A percentile compares a stretch with the other conserved stretches of the same genome.
Evolutionary conservation across 352 stramenopile species (phyloP).

Genomic region (Elongisporangium anandrum): DNA sequence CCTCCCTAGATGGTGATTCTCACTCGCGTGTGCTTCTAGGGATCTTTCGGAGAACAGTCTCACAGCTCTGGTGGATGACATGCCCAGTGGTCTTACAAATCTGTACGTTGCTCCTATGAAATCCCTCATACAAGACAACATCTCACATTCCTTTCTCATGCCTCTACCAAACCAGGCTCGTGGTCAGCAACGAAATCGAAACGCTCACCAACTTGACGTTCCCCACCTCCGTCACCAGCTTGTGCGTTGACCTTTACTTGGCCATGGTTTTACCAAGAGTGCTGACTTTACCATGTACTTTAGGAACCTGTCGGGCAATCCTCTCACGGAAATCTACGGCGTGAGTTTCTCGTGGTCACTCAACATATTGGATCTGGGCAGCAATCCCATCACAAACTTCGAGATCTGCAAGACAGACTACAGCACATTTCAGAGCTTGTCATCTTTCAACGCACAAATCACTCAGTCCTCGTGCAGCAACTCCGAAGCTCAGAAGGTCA

Average conservation of each 20-base stretch:
- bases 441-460: slow-evolving; percentile 35
- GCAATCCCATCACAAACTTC: slow-evolving; percentile 50
- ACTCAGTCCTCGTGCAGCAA: slow-evolving; percentile 38
- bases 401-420: slow-evolving; percentile 66
- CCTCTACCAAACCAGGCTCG: slow-evolving; percentile 13
- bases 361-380: slow-evolving; percentile 40
- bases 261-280: not conserved
- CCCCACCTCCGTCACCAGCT: slow-evolving; percentile 30
- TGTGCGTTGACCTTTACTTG: slow-evolving; percentile 10
- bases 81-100: slow-evolving; percentile 26
- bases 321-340: slow-evolving; percentile 47
- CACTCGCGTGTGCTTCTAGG: slow-evolving; percentile 11
- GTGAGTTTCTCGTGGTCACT: slow-evolving; percentile 53
- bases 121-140: not conserved
- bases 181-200: slow-evolving; percentile 35
- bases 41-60: slow-evolving; percentile 47
- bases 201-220: slow-evolving; percentile 51
- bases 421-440: slow-evolving; percentile 40
- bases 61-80: slow-evolving; percentile 19
- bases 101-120: slow-evolving; percentile 18
- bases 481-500: slow-evolving; percentile 34
- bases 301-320: slow-evolving; percentile 51
- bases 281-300: not conserved
- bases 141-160: slow-evolving; percentile 1
- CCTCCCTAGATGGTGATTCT: too few relatives aligned